Evolutionary conservation across 2,329 filamentous ascomycete species (phyloP), one percentile per base, ranked within the genome.

Genomic region (Penicillium sp.): DNA sequence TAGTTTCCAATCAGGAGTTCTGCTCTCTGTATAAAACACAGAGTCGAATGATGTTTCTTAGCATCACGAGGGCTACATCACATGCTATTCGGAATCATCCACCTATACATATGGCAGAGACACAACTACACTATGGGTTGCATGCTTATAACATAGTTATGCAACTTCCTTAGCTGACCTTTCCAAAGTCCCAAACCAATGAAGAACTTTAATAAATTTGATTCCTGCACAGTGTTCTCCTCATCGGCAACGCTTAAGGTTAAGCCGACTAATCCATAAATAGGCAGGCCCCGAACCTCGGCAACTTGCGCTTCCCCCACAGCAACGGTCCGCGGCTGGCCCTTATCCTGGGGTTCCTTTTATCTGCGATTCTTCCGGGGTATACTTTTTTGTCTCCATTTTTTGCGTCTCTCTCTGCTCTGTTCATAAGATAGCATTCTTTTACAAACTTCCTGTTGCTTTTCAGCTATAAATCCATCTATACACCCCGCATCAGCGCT

Each of bases 281-380:
- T 37, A 27, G 23, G 19, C 25, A 33, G 31, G 1, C 43, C 42
- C 46, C 56, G 61, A 62, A 71, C 70, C 70, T 73, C 70, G 70
- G 70, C 67, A 72, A 67, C 57, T 72, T 47, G 49, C 33, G 19
- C 27, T 53, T 62, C 53, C 68, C 64, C 68, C 67, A 67, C 67
- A 67, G 51, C 54, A 61, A 35, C 61, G 54, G 60, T 64, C 68
- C 68, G 66, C 67, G 67, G 68, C 59, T 60, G 53, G 51, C 23
- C 50, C 54, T 37, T 25, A 42, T 23, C 16, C 27, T 56, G 54
- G 46, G 27, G 29, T 39, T 39, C 52, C 55, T 61, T 58, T 55
- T 57, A 62, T 58, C 55, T 46, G 44, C 47, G 42, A 43, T 48
- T 35, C 47, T 33, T n/a, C 27, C 29, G 33, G 10, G 8, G n/a